Evolutionary conservation across 2,329 filamentous ascomycete species (phyloP).

Genomic region (Cytospora piceicola): DNA sequence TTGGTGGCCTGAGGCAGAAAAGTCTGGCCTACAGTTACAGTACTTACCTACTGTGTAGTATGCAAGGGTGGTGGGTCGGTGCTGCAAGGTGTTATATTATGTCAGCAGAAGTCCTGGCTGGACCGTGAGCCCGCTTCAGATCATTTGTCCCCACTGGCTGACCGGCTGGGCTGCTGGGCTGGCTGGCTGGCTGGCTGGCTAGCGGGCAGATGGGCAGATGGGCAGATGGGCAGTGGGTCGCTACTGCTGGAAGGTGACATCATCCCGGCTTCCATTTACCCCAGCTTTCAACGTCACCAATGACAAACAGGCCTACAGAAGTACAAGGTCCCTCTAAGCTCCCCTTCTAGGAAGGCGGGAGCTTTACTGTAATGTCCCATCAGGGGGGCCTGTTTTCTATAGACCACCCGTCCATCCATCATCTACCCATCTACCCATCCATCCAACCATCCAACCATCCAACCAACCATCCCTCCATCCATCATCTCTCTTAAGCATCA

Average conservation of each 20-base stretch:
- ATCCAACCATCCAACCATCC: too few relatives aligned
- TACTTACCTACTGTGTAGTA: too few relatives aligned
- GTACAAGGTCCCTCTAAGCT: too few relatives aligned
- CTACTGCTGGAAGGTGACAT: slow-evolving; percentile 19
- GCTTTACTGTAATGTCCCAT: too few relatives aligned
- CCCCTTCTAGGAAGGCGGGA: too few relatives aligned
- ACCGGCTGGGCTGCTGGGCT: too few relatives aligned
- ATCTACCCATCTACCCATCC: background rate
- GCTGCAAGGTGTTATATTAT: slow-evolving; percentile 12
- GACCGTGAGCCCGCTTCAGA: background rate
- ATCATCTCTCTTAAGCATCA: slow-evolving; percentile 2
- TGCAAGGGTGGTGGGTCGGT: background rate
- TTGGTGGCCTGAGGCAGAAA: slow-evolving; percentile 29
- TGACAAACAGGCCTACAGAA: background rate
- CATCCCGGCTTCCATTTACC: slow-evolving; percentile 22
- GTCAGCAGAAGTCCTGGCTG: slow-evolving; percentile 14
- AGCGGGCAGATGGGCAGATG: too few relatives aligned
- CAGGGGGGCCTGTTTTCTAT: background rate
- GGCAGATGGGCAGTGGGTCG: background rate
- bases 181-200: too few relatives aligned
- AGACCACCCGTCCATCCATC: background rate
- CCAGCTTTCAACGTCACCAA: slow-evolving; percentile 24
- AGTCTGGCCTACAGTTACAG: too few relatives aligned
- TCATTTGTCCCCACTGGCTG: too few relatives aligned
- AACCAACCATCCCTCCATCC: background rate